Conservation (phyloP, 2,329 filamentous ascomycete genomes). For the Neonectria neomacrospora region DNA sequence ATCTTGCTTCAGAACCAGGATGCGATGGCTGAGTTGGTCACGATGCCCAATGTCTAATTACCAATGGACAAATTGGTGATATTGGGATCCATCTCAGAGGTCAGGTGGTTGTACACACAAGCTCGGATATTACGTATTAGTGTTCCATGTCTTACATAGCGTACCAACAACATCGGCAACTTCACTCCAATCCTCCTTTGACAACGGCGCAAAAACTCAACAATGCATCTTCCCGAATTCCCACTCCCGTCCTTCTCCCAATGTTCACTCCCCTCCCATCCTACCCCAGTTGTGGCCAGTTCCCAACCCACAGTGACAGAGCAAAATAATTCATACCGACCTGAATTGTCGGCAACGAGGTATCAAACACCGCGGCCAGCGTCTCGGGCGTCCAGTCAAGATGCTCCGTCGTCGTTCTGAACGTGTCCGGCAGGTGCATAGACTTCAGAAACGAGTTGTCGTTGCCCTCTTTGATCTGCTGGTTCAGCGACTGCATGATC, state of each 20-base stretch:
- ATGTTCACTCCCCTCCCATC: neutral
- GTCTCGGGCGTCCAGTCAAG: constrained; percentile 7
- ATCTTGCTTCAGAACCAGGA: constrained; percentile 10
- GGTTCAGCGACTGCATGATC: constrained; percentile 8
- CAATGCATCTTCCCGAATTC: constrained; percentile 5
- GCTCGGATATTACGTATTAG: constrained; percentile 45
- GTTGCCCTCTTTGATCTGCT: neutral
- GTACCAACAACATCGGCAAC: neutral
- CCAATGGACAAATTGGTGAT: constrained; percentile 34
- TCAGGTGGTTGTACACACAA: constrained; percentile 39
- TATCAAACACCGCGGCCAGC: neutral
- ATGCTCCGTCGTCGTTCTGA: neutral
- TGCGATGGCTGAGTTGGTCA: constrained; percentile 36
- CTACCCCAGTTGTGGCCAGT: neutral
- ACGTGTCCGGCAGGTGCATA: neutral
- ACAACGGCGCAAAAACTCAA: constrained; percentile 12
- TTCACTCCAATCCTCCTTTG: constrained; percentile 8
- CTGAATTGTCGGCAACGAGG: neutral
- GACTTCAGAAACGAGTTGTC: neutral
- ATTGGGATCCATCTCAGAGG: constrained; percentile 38
- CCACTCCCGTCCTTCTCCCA: neutral
- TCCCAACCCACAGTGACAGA: constrained; percentile 3
- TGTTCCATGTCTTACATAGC: constrained; percentile 27
- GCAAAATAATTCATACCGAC: constrained; percentile 7
- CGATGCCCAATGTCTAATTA: constrained; percentile 45